Evolutionary conservation across 257 asterid species (phyloP).

Genomic region (Gentiana dahurica): DNA sequence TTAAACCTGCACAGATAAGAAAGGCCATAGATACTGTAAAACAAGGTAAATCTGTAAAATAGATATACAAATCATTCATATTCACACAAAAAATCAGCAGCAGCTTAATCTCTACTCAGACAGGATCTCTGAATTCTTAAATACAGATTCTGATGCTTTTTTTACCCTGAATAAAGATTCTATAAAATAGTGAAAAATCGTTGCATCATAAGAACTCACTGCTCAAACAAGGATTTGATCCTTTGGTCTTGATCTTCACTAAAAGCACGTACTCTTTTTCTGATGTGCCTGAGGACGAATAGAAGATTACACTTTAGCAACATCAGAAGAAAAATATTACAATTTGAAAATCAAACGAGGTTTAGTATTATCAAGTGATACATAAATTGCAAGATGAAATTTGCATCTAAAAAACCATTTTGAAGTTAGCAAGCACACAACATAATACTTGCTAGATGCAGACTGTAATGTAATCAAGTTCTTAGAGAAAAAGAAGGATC

Average conservation of each 20-base stretch:
- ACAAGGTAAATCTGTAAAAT: neutral
- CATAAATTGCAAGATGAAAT: neutral
- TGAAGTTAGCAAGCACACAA: neutral
- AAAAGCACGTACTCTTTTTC: slow-evolving; percentile 67
- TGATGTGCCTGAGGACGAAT: slow-evolving; percentile 43
- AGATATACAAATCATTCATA: neutral
- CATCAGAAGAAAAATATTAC: neutral
- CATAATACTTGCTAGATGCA: too few species aligned
- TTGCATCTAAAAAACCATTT: neutral
- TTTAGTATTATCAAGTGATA: neutral
- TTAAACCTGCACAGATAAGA: slow-evolving; percentile 53
- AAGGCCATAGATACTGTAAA: neutral
- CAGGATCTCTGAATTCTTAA: too few species aligned
- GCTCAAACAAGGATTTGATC: slow-evolving; percentile 69
- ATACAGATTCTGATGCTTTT: too few species aligned
- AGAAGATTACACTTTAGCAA: neutral
- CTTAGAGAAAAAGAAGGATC: neutral
- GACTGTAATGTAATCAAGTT: too few species aligned
- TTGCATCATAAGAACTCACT: slow-evolving; percentile 46
- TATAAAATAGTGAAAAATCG: neutral
- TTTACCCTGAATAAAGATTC: too few species aligned
- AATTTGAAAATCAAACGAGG: neutral
- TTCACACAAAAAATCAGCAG: neutral
- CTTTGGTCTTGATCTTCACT: slow-evolving; percentile 68
- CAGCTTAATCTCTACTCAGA: too few species aligned